These are phyloP conservation scores for Lachnellula hyalina DNA, from an alignment of 2,329 filamentous ascomycete genomes.

Conservation along the genomic window DNA sequence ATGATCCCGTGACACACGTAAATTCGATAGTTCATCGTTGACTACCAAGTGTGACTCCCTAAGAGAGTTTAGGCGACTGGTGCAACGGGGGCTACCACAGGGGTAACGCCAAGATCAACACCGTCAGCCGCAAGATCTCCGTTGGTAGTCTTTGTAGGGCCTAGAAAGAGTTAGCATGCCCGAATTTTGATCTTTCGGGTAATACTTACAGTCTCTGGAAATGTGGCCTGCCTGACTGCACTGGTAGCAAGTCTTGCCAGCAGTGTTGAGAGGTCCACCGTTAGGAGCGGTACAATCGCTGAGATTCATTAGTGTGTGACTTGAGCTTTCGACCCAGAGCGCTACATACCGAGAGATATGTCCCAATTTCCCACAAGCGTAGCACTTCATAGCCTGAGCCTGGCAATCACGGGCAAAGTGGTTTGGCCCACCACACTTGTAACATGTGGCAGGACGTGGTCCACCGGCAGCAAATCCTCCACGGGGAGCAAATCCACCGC, in stretches of 20 bases:
- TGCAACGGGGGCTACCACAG: constrained; percentile 35
- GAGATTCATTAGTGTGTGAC: not conserved
- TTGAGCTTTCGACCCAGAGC: not conserved
- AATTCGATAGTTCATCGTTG: constrained; percentile 30
- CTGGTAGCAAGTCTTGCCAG: constrained; percentile 97
- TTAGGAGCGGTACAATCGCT: constrained; percentile 91
- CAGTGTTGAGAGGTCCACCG: constrained; percentile 89
- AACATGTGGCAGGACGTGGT: constrained; percentile 64
- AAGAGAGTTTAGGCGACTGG: constrained; percentile 39
- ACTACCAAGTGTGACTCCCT: constrained; percentile 25
- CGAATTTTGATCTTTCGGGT: not conserved
- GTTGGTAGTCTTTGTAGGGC: constrained; percentile 63
- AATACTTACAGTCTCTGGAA: constrained; percentile 59
- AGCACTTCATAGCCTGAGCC: constrained; percentile 80
- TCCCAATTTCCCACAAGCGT: constrained; percentile 66
- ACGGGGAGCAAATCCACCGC: constrained; percentile 57
- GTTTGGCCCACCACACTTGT: constrained; percentile 81
- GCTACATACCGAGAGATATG: constrained; percentile 39
- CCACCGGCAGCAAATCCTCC: constrained; percentile 66
- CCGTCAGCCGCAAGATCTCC: constrained; percentile 39
- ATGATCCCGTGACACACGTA: constrained; percentile 25
- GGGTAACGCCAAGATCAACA: constrained; percentile 32
- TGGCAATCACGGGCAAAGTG: constrained; percentile 98
- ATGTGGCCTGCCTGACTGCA: constrained; percentile 96
- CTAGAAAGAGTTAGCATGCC: constrained; percentile 35